phyloP scores from a whole-genome alignment of 345 rosid genomes.

The Abelmoschus esculentus region DNA sequence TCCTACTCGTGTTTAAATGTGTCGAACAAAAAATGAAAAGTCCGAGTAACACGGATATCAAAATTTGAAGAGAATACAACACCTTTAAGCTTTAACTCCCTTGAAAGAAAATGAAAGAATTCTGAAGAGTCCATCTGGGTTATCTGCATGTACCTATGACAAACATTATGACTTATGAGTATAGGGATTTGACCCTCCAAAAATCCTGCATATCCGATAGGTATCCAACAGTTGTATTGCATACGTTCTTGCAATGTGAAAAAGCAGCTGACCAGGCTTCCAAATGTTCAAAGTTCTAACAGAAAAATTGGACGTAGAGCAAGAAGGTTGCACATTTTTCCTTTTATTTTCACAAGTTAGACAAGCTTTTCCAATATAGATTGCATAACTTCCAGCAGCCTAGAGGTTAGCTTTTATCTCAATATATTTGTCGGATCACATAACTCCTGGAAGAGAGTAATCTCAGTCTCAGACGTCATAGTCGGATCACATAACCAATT shows the following conservation, averaged over 20 bases:
- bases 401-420: not conserved
- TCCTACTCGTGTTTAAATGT: not conserved
- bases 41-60: not conserved
- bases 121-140: conserved; percentile 90
- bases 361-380: not conserved
- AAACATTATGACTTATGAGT: not conserved
- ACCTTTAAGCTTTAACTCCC: conserved; percentile 28
- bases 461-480: not conserved
- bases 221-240: not conserved
- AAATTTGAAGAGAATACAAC: not conserved
- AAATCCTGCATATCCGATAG: not conserved
- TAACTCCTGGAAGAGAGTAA: not conserved
- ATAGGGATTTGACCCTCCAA: not conserved
- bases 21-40: not conserved
- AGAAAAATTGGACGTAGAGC: not conserved
- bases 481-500: not conserved
- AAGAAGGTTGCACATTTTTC: not conserved
- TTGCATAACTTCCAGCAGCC: not conserved
- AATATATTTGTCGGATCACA: no score
- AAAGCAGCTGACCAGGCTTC: not conserved
- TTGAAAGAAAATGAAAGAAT: conserved; percentile 76
- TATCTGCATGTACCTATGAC: conserved; percentile 88
- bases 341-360: not conserved
- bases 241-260: not conserved
- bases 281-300: not conserved